These are phyloP conservation scores for Quercus wislizeni DNA, from an alignment of 306 rosid species.

Conservation along the genomic window DNA sequence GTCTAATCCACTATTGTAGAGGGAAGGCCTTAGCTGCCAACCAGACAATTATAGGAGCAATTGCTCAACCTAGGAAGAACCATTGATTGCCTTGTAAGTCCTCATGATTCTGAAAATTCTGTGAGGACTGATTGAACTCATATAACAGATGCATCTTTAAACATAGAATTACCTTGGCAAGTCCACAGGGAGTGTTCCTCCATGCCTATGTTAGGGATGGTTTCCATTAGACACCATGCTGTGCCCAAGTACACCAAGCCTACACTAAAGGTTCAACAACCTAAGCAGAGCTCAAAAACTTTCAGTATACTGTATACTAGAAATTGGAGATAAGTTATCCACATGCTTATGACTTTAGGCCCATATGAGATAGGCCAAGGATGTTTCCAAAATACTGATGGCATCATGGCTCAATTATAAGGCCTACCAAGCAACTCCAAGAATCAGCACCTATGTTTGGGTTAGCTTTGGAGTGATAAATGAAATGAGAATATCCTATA, in stretches of 20 bases:
- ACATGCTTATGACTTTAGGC: too few species aligned
- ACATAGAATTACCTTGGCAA: slow-evolving; percentile 73
- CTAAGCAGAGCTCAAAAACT: slow-evolving; percentile 20
- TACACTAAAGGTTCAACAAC: slow-evolving; percentile 69
- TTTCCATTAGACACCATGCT: slow-evolving; percentile 95
- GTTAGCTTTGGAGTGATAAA: too few species aligned
- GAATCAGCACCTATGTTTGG: too few species aligned
- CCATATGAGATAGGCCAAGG: too few species aligned
- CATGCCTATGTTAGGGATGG: slow-evolving; percentile 71
- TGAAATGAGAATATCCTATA: too few species aligned
- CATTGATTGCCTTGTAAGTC: slow-evolving; percentile 56
- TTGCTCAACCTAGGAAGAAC: slow-evolving; percentile 76
- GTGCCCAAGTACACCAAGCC: slow-evolving; percentile 61
- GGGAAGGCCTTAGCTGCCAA: slow-evolving; percentile 56
- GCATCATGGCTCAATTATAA: too few species aligned
- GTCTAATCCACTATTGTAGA: slow-evolving; percentile 68
- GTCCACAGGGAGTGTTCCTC: slow-evolving; percentile 75
- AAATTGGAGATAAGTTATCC: too few species aligned
- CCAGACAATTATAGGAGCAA: slow-evolving; percentile 75
- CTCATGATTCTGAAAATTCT: slow-evolving; percentile 75
- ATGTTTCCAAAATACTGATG: too few species aligned
- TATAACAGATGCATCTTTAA: slow-evolving; percentile 87
- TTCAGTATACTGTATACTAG: too few species aligned
- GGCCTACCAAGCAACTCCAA: too few species aligned
- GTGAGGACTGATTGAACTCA: slow-evolving; percentile 82